phyloP scores from a whole-genome alignment of 495 filamentous ascomycete genomes.

The Hypoxylon intermedium region DNA sequence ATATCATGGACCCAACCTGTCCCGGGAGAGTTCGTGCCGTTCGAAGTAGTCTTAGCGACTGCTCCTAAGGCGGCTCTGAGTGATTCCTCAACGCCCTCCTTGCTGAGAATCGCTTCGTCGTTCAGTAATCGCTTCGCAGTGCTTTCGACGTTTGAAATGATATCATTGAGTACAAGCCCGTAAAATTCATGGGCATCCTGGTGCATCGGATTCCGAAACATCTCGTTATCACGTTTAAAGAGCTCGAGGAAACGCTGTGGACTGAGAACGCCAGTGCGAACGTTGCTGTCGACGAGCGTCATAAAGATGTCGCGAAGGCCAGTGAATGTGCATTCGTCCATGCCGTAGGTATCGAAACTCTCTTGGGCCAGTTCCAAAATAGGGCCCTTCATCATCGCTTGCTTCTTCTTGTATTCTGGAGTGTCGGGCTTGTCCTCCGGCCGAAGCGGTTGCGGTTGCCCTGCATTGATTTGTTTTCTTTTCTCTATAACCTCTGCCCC shows the following conservation, averaged over 20 bases:
- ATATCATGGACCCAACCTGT: conserved; percentile 96
- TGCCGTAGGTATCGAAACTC: conserved; percentile 81
- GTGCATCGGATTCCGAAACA: conserved; percentile 96
- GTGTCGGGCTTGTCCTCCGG: conserved; percentile 80
- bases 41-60: conserved; percentile 48
- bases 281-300: conserved; percentile 79
- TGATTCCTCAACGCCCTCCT: conserved; percentile 47
- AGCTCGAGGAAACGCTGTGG: conserved; percentile 94
- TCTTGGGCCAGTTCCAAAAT: conserved; percentile 82
- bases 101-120: conserved; percentile 49
- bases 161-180: conserved; percentile 92
- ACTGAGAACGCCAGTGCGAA: conserved; percentile 88
- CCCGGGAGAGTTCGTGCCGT: conserved; percentile 51
- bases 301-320: conserved; percentile 96
- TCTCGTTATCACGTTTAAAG: conserved; percentile 90
- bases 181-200: conserved; percentile 98
- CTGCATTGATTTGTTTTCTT: conserved; percentile 52
- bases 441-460: conserved; percentile 48
- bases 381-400: conserved; percentile 84
- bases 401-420: conserved; percentile 96
- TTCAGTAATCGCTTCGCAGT: conserved; percentile 68
- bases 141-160: conserved; percentile 90
- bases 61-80: conserved; percentile 55
- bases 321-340: conserved; percentile 94
- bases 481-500: conserved; percentile 53